A percentile compares a stretch with the other conserved stretches of the same genome.
These are phyloP conservation scores for Pulveroboletus sp. DNA, from an alignment of 1,284 basidiomycete genomes.

Conservation along the genomic window DNA sequence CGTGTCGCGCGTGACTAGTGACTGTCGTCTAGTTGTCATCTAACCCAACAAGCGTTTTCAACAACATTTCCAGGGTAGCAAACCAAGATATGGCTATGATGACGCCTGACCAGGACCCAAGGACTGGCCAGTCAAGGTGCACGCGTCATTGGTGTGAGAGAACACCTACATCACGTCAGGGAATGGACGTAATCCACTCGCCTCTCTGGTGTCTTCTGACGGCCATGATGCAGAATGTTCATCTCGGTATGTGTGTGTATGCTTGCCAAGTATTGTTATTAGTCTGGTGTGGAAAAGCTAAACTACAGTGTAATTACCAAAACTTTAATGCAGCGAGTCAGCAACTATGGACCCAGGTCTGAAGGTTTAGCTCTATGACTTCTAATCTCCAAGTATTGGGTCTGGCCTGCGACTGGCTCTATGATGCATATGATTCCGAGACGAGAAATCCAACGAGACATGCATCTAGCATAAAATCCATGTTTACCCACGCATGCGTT, in stretches of 20 bases:
- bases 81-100: not conserved
- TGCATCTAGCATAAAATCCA: slow-evolving; percentile 90
- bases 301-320: not conserved
- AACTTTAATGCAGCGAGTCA: slow-evolving; percentile 1
- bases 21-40: not conserved
- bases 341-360: not conserved
- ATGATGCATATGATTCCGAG: slow-evolving; percentile 51
- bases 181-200: not conserved
- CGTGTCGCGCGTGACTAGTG: not conserved
- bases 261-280: not conserved
- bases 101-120: not conserved
- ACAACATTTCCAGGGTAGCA: not conserved
- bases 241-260: not conserved
- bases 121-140: not conserved
- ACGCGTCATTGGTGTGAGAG: slow-evolving; percentile 13
- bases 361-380: slow-evolving; percentile 22
- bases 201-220: not conserved
- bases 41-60: not conserved
- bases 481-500: slow-evolving; percentile 88
- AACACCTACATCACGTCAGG: not conserved
- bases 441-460: slow-evolving; percentile 90
- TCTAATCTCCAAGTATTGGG: not conserved
- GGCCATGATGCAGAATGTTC: not conserved
- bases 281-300: not conserved
- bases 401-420: slow-evolving; percentile 10